These are phyloP conservation scores for Calvatia gigantea DNA, from an alignment of 768 basidiomycete species.

Conservation along the genomic window DNA sequence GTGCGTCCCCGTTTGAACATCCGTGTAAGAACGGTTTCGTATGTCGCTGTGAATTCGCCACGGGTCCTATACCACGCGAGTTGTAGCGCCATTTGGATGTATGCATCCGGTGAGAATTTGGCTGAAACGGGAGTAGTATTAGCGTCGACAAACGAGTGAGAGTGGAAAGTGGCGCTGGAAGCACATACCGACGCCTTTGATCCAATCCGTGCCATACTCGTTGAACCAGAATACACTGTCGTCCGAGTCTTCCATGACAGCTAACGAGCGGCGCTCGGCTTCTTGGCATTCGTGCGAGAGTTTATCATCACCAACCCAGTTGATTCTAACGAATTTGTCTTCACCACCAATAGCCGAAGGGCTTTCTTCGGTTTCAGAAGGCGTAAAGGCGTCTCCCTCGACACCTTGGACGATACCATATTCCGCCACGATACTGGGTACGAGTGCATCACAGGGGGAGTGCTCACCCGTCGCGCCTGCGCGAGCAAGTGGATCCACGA, in stretches of 20 bases:
- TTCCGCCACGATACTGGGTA: constrained; percentile 84
- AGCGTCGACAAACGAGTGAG: not conserved
- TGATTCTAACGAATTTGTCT: constrained; percentile 34
- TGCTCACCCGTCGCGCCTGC: constrained; percentile 91
- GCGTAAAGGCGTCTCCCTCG: constrained; percentile 40
- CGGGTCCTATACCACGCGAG: constrained; percentile 86
- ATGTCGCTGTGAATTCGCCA: constrained; percentile 78
- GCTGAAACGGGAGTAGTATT: constrained; percentile 20
- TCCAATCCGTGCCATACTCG: constrained; percentile 85
- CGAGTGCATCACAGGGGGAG: constrained; percentile 84
- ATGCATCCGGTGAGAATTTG: constrained; percentile 70
- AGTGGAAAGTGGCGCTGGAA: not conserved
- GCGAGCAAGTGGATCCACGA: constrained; percentile 81
- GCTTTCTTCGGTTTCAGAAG: constrained; percentile 7
- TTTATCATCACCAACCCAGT: constrained; percentile 70
- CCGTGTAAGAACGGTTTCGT: constrained; percentile 89
- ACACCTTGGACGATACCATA: constrained; percentile 74
- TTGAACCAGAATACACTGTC: constrained; percentile 79
- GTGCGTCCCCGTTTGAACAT: constrained; percentile 86
- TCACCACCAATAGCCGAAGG: not conserved
- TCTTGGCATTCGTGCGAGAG: constrained; percentile 52
- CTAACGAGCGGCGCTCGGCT: constrained; percentile 54
- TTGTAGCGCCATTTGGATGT: constrained; percentile 88
- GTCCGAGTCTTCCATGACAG: constrained; percentile 75
- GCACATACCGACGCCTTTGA: constrained; percentile 64